These are phyloP conservation scores for Gossypium raimondii DNA, from an alignment of 345 rosid species.

Conservation along the genomic window DNA sequence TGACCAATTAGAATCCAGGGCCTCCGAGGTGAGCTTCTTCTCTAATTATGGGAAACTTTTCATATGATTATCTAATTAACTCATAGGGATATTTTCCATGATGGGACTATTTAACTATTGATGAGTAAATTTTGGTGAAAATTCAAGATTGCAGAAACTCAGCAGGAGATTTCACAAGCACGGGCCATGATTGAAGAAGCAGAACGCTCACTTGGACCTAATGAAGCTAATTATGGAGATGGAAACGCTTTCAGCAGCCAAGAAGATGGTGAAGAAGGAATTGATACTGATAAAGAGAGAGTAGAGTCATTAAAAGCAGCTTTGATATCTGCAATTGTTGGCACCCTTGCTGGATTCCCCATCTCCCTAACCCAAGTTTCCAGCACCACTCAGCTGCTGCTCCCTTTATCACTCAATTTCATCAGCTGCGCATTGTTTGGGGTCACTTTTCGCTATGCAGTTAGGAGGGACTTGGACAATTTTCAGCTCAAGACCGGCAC, in stretches of 20 bases:
- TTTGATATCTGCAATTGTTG: slow-evolving; percentile 62
- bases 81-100: neutral
- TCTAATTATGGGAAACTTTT: neutral
- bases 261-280: slow-evolving; percentile 10
- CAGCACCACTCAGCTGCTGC: slow-evolving; percentile 44
- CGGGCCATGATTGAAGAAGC: slow-evolving; percentile 77
- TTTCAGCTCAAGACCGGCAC: slow-evolving; percentile 72
- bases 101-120: neutral
- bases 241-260: slow-evolving; percentile 8
- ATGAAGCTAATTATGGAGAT: slow-evolving; percentile 10
- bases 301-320: slow-evolving; percentile 76
- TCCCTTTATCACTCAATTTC: slow-evolving; percentile 51
- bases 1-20: slow-evolving; percentile 16
- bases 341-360: slow-evolving; percentile 64
- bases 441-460: slow-evolving; percentile 69
- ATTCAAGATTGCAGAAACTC: slow-evolving; percentile 72
- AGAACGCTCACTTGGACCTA: slow-evolving; percentile 42
- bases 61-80: neutral
- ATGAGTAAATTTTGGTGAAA: slow-evolving; percentile 11
- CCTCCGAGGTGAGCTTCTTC: slow-evolving; percentile 34
- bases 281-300: slow-evolving; percentile 60
- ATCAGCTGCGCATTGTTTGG: slow-evolving; percentile 90
- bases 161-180: slow-evolving; percentile 66
- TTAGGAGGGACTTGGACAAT: slow-evolving; percentile 74
- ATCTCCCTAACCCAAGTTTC: slow-evolving; percentile 55